These are phyloP conservation scores for Boletus fagicola DNA, from an alignment of 768 basidiomycete species.

Conservation along the genomic window DNA sequence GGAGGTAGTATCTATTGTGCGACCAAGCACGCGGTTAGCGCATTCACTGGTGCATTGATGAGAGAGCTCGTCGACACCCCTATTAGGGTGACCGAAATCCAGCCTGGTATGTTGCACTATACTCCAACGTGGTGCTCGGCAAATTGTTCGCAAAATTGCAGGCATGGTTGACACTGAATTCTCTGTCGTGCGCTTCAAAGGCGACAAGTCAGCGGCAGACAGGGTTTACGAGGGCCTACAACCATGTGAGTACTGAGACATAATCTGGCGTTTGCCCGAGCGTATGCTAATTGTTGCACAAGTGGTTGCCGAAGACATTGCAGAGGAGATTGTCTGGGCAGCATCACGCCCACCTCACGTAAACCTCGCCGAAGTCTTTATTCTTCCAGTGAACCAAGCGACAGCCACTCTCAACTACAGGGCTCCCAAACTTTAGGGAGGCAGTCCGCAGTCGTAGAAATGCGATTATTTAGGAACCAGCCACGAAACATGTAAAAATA, in stretches of 20 bases:
- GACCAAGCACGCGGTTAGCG: slow-evolving; percentile 81
- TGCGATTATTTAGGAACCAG: background rate
- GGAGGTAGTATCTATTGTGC: slow-evolving; percentile 94
- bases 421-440: slow-evolving; percentile 24
- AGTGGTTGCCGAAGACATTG: slow-evolving; percentile 87
- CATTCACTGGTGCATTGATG: slow-evolving; percentile 80
- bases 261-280: background rate
- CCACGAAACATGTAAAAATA: slow-evolving; percentile 21
- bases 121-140: slow-evolving; percentile 1
- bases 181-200: slow-evolving; percentile 85
- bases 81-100: slow-evolving; percentile 92
- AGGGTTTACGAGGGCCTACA: slow-evolving; percentile 89
- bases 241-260: slow-evolving; percentile 57
- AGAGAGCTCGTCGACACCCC: slow-evolving; percentile 89
- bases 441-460: background rate
- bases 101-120: slow-evolving; percentile 60
- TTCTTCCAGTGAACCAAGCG: slow-evolving; percentile 82
- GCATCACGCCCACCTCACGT: slow-evolving; percentile 91
- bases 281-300: slow-evolving; percentile 8
- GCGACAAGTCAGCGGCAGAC: slow-evolving; percentile 77
- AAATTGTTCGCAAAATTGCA: slow-evolving; percentile 23
- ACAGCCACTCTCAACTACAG: slow-evolving; percentile 62
- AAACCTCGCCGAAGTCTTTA: slow-evolving; percentile 79
- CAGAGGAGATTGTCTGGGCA: slow-evolving; percentile 98
- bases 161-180: slow-evolving; percentile 93